A percentile compares a stretch with the other conserved stretches of the same genome.
Evolutionary conservation across 768 basidiomycete genomes (phyloP).

Genomic region (Lactarius evosmus): DNA sequence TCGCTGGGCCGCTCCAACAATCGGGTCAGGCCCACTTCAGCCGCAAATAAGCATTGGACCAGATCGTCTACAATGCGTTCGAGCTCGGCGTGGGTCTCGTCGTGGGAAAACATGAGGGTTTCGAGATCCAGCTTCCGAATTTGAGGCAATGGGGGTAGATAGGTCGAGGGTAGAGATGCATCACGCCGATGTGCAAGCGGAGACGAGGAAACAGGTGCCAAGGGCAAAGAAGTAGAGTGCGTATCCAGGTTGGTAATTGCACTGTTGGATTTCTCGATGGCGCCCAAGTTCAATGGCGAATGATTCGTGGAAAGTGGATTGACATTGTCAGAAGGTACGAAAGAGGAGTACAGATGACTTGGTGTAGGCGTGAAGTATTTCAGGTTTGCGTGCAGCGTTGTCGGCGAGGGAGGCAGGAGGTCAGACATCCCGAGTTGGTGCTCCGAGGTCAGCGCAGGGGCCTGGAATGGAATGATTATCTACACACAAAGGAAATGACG

Average conservation of each 20-base stretch:
- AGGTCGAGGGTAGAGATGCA: conserved; percentile 26
- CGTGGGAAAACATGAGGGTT: conserved; percentile 49
- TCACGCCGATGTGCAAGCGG: conserved; percentile 31
- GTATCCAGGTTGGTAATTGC: conserved; percentile 15
- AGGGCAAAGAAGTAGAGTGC: conserved; percentile 10
- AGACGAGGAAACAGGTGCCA: conserved; percentile 24
- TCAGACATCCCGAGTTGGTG: conserved; percentile 67
- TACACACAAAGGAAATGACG: not conserved
- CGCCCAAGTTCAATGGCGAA: not conserved
- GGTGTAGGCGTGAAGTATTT: conserved; percentile 40
- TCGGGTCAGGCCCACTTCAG: conserved; percentile 67
- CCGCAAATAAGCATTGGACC: conserved; percentile 66
- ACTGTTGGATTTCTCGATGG: conserved; percentile 5
- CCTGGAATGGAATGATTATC: conserved; percentile 37
- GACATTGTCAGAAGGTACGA: conserved; percentile 30
- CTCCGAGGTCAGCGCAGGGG: conserved; percentile 64
- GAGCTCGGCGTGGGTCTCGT: conserved; percentile 65
- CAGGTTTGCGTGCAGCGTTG: conserved; percentile 40
- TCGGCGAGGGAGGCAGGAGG: conserved; percentile 73
- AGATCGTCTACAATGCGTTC: conserved; percentile 72
- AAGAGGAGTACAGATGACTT: conserved; percentile 36
- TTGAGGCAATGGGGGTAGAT: conserved; percentile 35
- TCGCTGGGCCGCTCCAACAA: conserved; percentile 55
- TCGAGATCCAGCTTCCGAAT: conserved; percentile 70
- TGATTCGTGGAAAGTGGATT: conserved; percentile 9